These are phyloP conservation scores for Stachybotrys chartarum DNA, from an alignment of 2,329 filamentous ascomycete genomes.

Conservation along the genomic window DNA sequence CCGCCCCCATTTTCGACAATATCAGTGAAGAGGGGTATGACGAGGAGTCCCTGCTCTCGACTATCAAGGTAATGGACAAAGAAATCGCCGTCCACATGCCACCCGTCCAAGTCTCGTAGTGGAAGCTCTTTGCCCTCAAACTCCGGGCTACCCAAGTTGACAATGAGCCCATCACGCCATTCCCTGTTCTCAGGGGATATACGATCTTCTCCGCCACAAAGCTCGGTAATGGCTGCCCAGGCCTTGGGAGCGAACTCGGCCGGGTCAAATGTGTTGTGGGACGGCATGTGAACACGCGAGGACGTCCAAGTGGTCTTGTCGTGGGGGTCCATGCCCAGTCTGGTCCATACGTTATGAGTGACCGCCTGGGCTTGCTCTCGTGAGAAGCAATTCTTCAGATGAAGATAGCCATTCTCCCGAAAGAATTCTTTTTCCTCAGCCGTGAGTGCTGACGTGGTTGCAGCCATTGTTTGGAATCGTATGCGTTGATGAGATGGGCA, in stretches of 20 bases:
- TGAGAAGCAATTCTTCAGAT: conserved; percentile 24
- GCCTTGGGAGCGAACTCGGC: conserved; percentile 54
- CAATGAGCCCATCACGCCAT: conserved; percentile 64
- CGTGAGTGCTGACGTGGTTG: conserved; percentile 14
- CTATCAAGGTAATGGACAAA: conserved; percentile 67
- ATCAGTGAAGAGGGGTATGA: conserved; percentile 62
- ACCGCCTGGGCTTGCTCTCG: conserved; percentile 25
- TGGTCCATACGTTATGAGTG: conserved; percentile 48
- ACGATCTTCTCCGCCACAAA: conserved; percentile 56
- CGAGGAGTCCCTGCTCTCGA: conserved; percentile 60
- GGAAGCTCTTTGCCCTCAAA: conserved; percentile 40
- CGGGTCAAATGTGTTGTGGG: conserved; percentile 46
- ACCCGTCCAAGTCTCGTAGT: conserved; percentile 46
- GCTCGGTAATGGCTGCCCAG: conserved; percentile 59
- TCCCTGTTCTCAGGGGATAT: conserved; percentile 37
- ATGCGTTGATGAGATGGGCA: too few species aligned
- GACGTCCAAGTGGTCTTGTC: conserved; percentile 60
- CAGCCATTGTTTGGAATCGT: not conserved
- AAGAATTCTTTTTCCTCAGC: conserved; percentile 33
- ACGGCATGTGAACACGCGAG: conserved; percentile 58
- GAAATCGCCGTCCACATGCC: conserved; percentile 68
- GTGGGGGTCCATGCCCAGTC: conserved; percentile 55
- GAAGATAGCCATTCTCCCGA: conserved; percentile 29
- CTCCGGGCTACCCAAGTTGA: conserved; percentile 56
- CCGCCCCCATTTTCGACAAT: conserved; percentile 54